Evolutionary conservation across 768 basidiomycete genomes (phyloP).

Genomic region (Mycena alexandri): DNA sequence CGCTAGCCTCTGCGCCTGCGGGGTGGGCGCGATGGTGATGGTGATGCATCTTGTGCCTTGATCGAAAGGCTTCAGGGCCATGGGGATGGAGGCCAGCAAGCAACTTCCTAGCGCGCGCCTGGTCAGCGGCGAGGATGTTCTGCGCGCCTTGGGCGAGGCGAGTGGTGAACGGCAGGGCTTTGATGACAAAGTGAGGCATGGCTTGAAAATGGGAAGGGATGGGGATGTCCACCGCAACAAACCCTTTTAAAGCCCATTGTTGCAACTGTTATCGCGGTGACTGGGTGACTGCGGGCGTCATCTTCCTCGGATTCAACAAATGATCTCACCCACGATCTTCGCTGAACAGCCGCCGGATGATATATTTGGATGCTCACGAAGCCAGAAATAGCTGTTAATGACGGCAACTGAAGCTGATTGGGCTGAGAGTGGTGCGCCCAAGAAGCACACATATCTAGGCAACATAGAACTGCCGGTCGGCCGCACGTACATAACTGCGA

Average conservation of each 20-base stretch:
- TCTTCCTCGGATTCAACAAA: too few relatives aligned
- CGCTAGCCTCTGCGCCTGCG: conserved; percentile 34
- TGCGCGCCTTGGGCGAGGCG: conserved; percentile 58
- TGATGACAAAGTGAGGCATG: conserved; percentile 55
- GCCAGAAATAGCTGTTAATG: too few relatives aligned
- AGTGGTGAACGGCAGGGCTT: conserved; percentile 60
- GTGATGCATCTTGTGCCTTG: conserved; percentile 42
- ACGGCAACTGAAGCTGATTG: not conserved
- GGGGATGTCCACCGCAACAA: too few relatives aligned
- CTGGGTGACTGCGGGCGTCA: too few relatives aligned
- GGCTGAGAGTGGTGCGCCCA: not conserved
- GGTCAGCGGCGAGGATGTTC: conserved; percentile 66
- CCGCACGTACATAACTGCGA: not conserved
- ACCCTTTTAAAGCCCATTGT: too few relatives aligned
- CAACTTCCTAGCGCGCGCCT: conserved; percentile 67
- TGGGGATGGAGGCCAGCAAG: conserved; percentile 67
- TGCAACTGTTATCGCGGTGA: too few relatives aligned
- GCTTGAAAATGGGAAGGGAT: not conserved
- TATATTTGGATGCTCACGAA: conserved; percentile 4
- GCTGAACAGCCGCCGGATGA: not conserved
- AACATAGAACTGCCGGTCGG: not conserved
- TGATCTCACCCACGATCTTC: too few relatives aligned
- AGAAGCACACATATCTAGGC: conserved; percentile 6
- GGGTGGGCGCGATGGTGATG: conserved; percentile 40
- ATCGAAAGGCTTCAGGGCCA: conserved; percentile 57